phyloP scores from a whole-genome alignment of 2,329 filamentous ascomycete species.

The Ophiostoma sp. region DNA sequence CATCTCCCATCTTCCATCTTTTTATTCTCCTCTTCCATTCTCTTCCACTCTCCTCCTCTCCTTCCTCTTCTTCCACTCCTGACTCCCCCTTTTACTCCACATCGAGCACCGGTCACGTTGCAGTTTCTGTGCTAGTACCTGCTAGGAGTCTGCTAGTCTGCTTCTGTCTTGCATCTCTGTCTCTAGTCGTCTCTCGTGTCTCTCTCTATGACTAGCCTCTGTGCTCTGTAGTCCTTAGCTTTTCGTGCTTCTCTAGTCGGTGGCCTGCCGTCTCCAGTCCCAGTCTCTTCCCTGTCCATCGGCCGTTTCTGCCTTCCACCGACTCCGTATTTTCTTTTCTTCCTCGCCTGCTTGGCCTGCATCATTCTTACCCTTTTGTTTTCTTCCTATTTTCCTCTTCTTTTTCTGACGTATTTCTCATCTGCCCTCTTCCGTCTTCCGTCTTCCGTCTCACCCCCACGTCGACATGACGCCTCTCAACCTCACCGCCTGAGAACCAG shows the following conservation, averaged over 20 bases:
- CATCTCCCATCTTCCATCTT: neutral
- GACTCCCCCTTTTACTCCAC: constrained; percentile 17
- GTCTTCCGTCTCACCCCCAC: neutral
- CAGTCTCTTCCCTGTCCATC: neutral
- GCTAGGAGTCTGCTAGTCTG: constrained; percentile 12
- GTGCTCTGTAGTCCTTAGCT: too few relatives aligned
- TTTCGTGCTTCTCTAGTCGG: neutral
- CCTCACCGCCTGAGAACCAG: neutral
- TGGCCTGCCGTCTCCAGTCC: neutral
- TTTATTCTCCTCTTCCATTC: constrained; percentile 3
- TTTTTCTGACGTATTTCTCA: neutral
- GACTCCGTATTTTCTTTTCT: neutral
- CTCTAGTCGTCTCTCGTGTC: constrained; percentile 5
- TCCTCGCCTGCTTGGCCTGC: neutral
- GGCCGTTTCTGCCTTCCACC: neutral
- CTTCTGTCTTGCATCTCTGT: neutral
- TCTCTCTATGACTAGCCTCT: neutral
- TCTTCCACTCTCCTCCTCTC: neutral
- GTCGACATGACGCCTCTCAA: neutral
- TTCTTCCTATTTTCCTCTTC: too few relatives aligned
- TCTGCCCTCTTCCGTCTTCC: neutral
- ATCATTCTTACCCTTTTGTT: neutral
- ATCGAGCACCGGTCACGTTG: constrained; percentile 19
- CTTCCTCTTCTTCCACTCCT: constrained; percentile 4
- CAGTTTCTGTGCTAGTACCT: constrained; percentile 21